Conservation (phyloP, 1,284 basidiomycete genomes). For the Neolentinus lepideus region DNA sequence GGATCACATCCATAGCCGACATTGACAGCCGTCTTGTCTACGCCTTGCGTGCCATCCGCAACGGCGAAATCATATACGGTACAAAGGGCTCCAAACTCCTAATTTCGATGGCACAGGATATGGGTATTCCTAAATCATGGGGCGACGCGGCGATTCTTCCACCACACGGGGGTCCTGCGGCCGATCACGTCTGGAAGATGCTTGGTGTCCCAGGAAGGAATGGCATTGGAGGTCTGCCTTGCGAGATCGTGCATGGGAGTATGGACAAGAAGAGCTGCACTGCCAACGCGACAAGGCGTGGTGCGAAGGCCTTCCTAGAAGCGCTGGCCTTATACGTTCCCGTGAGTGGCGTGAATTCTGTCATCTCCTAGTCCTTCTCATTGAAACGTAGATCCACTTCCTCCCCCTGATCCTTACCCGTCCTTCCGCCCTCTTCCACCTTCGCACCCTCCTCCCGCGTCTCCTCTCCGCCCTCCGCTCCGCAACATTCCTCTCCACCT, state of each 20-base stretch:
- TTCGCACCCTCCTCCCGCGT: slow-evolving; percentile 29
- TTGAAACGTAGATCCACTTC: slow-evolving; percentile 50
- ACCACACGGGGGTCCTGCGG: slow-evolving; percentile 45
- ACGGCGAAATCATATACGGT: slow-evolving; percentile 52
- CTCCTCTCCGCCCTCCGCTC: slow-evolving; percentile 50
- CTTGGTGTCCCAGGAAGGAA: slow-evolving; percentile 43
- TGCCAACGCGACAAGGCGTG: slow-evolving; percentile 47
- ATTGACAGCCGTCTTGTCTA: slow-evolving; percentile 53
- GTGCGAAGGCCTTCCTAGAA: slow-evolving; percentile 48
- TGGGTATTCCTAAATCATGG: slow-evolving; percentile 55
- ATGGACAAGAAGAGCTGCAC: slow-evolving; percentile 49
- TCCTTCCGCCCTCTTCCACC: slow-evolving; percentile 43
- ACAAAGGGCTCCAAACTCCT: slow-evolving; percentile 34
- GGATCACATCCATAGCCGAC: slow-evolving; percentile 64
- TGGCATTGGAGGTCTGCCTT: slow-evolving; percentile 63
- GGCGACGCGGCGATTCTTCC: slow-evolving; percentile 53
- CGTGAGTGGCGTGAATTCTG: slow-evolving; percentile 29
- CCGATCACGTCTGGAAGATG: slow-evolving; percentile 43
- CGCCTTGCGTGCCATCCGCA: slow-evolving; percentile 43
- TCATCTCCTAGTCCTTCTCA: neutral
- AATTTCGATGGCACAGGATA: slow-evolving; percentile 37
- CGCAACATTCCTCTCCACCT: slow-evolving; percentile 63
- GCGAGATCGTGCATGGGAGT: slow-evolving; percentile 60
- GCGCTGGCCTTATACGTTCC: slow-evolving; percentile 63
- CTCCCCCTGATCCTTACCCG: slow-evolving; percentile 54